Evolutionary conservation across 441 rosid genomes (phyloP).

Genomic region (Brassica balearica): DNA sequence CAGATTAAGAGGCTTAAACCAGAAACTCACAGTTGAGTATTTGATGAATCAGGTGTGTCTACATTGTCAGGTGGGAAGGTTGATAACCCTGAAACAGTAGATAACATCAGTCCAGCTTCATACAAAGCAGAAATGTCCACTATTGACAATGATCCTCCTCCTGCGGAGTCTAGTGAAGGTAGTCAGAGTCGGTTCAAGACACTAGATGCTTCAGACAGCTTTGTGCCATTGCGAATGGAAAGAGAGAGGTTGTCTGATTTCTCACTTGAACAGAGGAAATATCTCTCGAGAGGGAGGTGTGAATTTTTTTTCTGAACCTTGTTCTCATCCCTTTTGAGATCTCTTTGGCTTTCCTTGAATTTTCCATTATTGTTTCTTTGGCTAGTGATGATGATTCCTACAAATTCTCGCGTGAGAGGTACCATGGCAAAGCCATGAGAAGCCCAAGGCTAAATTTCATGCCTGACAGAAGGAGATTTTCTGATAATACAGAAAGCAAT

Average conservation of each 20-base stretch:
- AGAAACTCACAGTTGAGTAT: slow-evolving; percentile 38
- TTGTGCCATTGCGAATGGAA: slow-evolving; percentile 52
- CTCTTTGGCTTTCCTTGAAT: not conserved
- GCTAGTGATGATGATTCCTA: slow-evolving; percentile 57
- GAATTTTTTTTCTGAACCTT: slow-evolving; percentile 35
- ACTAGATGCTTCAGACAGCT: slow-evolving; percentile 54
- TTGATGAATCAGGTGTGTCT: slow-evolving; percentile 37
- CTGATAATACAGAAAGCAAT: slow-evolving; percentile 52
- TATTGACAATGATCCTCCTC: slow-evolving; percentile 50
- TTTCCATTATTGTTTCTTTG: slow-evolving; percentile 25
- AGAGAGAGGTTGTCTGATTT: slow-evolving; percentile 69
- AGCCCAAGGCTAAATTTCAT: slow-evolving; percentile 62
- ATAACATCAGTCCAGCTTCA: slow-evolving; percentile 48
- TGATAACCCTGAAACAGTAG: slow-evolving; percentile 45
- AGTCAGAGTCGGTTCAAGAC: slow-evolving; percentile 63
- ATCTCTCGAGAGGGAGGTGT: slow-evolving; percentile 81
- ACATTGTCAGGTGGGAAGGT: slow-evolving; percentile 42
- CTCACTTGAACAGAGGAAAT: slow-evolving; percentile 57
- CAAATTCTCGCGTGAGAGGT: slow-evolving; percentile 69
- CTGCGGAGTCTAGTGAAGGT: slow-evolving; percentile 57
- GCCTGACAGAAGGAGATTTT: slow-evolving; percentile 73
- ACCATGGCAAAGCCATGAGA: slow-evolving; percentile 58
- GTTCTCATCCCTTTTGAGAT: slow-evolving; percentile 11
- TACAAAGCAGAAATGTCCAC: slow-evolving; percentile 49
- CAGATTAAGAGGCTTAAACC: slow-evolving; percentile 37